Conservation (phyloP, 352 stramenopile species). For the Phytophthora hybrid region DNA sequence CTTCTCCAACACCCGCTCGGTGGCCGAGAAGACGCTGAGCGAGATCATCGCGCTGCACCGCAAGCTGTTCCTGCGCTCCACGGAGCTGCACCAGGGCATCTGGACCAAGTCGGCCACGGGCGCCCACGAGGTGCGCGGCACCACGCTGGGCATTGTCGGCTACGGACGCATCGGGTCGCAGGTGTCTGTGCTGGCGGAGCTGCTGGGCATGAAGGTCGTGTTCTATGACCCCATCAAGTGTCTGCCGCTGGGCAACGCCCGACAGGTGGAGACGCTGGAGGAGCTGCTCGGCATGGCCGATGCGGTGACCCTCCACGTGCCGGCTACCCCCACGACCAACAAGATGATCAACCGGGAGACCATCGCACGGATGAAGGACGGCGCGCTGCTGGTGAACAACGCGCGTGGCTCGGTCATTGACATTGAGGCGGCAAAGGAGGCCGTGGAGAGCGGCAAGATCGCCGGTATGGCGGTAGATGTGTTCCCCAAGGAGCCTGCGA, state of each 20-base stretch:
- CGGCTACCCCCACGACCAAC: constrained; percentile 92
- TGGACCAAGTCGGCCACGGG: constrained; percentile 87
- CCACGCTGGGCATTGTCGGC: constrained; percentile 81
- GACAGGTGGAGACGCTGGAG: constrained; percentile 87
- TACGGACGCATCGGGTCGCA: constrained; percentile 88
- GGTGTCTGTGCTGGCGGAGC: constrained; percentile 81
- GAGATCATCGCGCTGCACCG: constrained; percentile 86
- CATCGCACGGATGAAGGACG: constrained; percentile 92
- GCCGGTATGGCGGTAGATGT: constrained; percentile 89
- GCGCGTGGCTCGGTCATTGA: constrained; percentile 95
- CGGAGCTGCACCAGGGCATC: constrained; percentile 75
- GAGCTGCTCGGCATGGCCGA: constrained; percentile 89
- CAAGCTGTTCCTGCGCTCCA: constrained; percentile 85
- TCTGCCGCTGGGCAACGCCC: constrained; percentile 75
- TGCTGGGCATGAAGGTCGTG: constrained; percentile 95
- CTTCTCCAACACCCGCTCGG: constrained; percentile 89
- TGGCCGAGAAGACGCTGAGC: constrained; percentile 85
- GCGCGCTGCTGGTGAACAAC: constrained; percentile 95
- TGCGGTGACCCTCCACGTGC: constrained; percentile 96
- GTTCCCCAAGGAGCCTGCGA: constrained; percentile 89
- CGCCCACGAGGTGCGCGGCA: constrained; percentile 83
- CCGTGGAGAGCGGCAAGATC: constrained; percentile 89
- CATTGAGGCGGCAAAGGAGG: constrained; percentile 91
- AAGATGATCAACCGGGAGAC: constrained; percentile 94
- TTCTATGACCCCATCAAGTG: constrained; percentile 94